Conservation (phyloP, 345 rosid genomes). For the Cochlearia excelsa region DNA sequence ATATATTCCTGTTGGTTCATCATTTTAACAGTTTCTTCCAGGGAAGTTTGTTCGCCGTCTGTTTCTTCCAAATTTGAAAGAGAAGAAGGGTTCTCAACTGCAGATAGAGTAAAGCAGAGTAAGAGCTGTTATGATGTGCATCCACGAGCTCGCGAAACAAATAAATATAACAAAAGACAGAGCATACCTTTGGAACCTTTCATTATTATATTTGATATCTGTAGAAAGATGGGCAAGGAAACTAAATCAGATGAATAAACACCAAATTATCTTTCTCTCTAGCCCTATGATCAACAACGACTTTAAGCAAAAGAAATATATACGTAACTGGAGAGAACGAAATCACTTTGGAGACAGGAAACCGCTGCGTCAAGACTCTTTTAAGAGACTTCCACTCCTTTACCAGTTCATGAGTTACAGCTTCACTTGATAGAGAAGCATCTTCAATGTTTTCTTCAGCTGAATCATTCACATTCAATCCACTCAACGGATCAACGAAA, state of each 20-base stretch:
- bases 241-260: conserved; percentile 7
- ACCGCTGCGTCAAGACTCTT: conserved; percentile 79
- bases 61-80: conserved; percentile 47
- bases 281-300: conserved; percentile 9
- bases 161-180: conserved; percentile 13
- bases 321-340: conserved; percentile 64
- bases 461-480: conserved; percentile 33
- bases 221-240: conserved; percentile 25
- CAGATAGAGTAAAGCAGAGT: conserved; percentile 25
- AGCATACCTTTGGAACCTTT: conserved; percentile 60
- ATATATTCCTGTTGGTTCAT: conserved; percentile 73
- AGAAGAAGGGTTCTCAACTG: conserved; percentile 54
- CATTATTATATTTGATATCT: conserved; percentile 65
- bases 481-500: conserved; percentile 77
- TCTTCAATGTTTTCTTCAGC: conserved; percentile 34
- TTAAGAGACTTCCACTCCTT: conserved; percentile 78
- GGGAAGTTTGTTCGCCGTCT: conserved; percentile 51
- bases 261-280: conserved; percentile 11
- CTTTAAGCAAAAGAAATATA: not conserved
- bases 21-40: conserved; percentile 47
- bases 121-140: conserved; percentile 13
- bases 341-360: conserved; percentile 71
- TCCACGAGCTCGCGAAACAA: conserved; percentile 15
- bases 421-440: conserved; percentile 31
- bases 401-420: conserved; percentile 35